Conservation (phyloP, 306 rosid genomes). For the Parietaria judaica region DNA sequence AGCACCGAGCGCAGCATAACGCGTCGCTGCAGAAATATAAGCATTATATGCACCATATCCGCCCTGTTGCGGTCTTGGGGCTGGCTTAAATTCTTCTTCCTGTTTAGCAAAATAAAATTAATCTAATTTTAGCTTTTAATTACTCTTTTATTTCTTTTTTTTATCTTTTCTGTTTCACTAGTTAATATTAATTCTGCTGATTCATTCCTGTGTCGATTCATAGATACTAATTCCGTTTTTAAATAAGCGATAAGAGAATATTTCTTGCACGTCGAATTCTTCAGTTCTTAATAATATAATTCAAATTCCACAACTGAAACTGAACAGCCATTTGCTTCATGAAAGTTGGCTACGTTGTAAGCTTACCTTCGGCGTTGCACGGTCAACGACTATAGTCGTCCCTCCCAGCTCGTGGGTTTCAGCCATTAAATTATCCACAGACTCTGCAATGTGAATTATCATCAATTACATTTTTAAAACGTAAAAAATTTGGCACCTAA, state of each 20-base stretch:
- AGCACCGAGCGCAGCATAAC: slow-evolving; percentile 96
- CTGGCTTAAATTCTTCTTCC: slow-evolving; percentile 90
- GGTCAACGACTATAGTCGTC: slow-evolving; percentile 84
- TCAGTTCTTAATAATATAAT: too few species aligned
- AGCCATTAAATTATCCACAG: slow-evolving; percentile 83
- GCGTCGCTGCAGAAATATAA: slow-evolving; percentile 86
- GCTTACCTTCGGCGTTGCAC: slow-evolving; percentile 94
- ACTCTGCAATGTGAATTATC: slow-evolving; percentile 42
- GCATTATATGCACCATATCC: slow-evolving; percentile 98
- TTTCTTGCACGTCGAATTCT: too few species aligned
- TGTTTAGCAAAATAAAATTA: slow-evolving; percentile 23
- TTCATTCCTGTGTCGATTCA: too few species aligned
- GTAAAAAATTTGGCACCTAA: too few species aligned
- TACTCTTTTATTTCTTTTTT: too few species aligned
- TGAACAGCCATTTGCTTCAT: neutral
- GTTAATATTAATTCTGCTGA: too few species aligned
- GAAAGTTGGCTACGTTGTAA: slow-evolving; percentile 12
- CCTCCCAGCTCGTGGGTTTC: slow-evolving; percentile 94
- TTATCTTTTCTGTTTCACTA: too few species aligned
- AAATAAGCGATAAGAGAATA: too few species aligned
- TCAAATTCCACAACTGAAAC: neutral
- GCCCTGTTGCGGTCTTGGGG: slow-evolving; percentile 60
- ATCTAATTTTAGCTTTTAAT: too few species aligned
- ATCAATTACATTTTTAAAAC: too few species aligned
- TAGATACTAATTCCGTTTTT: too few species aligned